Evolutionary conservation across 805 yeast genomes (phyloP).

Genomic region (Metschnikowia lachancei): DNA sequence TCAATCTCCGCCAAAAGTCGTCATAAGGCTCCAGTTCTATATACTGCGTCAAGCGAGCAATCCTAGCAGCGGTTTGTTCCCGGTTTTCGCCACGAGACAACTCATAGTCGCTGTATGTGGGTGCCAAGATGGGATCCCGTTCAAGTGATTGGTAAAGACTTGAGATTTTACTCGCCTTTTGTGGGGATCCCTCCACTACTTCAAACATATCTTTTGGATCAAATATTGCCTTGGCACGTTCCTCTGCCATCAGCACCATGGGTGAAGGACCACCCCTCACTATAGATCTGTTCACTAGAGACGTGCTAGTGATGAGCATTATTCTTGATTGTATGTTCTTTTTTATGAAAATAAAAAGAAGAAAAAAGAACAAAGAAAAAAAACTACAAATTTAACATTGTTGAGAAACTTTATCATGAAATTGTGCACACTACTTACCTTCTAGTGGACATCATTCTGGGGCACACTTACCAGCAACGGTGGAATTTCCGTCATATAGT

Average conservation of each 20-base stretch:
- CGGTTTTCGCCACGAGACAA: slow-evolving; percentile 29
- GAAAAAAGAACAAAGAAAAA: too few species aligned
- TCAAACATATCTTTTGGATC: slow-evolving; percentile 41
- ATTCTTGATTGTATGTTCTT: neutral
- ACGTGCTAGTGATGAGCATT: slow-evolving; percentile 22
- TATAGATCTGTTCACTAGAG: slow-evolving; percentile 24
- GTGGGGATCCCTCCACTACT: slow-evolving; percentile 41
- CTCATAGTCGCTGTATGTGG: slow-evolving; percentile 35
- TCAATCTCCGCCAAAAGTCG: slow-evolving; percentile 35
- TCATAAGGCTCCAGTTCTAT: slow-evolving; percentile 32
- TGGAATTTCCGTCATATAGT: too few species aligned
- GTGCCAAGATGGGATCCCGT: slow-evolving; percentile 37
- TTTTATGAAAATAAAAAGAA: too few species aligned
- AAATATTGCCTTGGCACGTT: slow-evolving; percentile 32
- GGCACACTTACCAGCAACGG: too few species aligned
- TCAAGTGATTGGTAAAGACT: slow-evolving; percentile 35
- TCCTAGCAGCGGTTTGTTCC: slow-evolving; percentile 33
- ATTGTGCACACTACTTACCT: too few species aligned
- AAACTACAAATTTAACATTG: too few species aligned
- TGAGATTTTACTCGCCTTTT: slow-evolving; percentile 31
- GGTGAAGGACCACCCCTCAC: slow-evolving; percentile 38
- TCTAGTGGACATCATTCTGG: too few species aligned
- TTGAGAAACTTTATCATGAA: too few species aligned
- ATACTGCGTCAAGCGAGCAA: slow-evolving; percentile 36
- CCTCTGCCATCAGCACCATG: slow-evolving; percentile 28